Conservation (phyloP, 116 monocot genomes). For the Cymodocea nodosa region DNA sequence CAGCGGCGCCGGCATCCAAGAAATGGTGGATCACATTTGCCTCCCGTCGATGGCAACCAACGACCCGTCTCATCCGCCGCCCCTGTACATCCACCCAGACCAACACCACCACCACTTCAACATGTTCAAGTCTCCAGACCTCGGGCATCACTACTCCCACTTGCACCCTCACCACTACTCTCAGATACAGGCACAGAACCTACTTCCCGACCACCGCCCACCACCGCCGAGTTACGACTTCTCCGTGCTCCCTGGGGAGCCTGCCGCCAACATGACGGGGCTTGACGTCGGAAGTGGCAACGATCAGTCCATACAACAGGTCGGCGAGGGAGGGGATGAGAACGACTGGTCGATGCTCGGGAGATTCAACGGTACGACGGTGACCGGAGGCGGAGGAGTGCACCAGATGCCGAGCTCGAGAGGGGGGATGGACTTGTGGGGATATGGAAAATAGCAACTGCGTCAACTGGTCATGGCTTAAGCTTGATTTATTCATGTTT, state of each 20-base stretch:
- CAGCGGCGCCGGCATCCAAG: background rate
- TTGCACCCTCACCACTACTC: conserved; percentile 7
- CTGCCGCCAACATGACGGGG: background rate
- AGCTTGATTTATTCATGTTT: too few relatives aligned
- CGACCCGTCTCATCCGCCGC: conserved; percentile 1
- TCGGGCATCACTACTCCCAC: conserved; percentile 12
- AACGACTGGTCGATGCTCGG: conserved; percentile 19
- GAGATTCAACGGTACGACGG: background rate
- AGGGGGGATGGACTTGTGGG: conserved; percentile 26
- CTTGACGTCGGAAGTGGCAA: conserved; percentile 1
- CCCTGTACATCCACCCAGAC: conserved; percentile 7
- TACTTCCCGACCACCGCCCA: conserved; percentile 14
- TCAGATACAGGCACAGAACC: conserved; percentile 16
- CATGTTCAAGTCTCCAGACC: conserved; percentile 4
- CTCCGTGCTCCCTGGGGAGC: conserved; percentile 13
- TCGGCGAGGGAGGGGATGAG: background rate
- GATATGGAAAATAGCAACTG: conserved; percentile 14
- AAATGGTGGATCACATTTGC: conserved; percentile 6
- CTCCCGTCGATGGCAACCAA: background rate
- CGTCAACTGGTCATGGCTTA: too few relatives aligned
- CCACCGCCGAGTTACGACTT: conserved; percentile 16
- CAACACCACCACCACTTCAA: conserved; percentile 8
- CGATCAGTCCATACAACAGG: conserved; percentile 4
- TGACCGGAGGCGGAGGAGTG: background rate
- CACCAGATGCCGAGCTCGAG: conserved; percentile 5